These are phyloP conservation scores for Polymyxa betae DNA, from an alignment of 208 protist species.

Conservation along the genomic window DNA sequence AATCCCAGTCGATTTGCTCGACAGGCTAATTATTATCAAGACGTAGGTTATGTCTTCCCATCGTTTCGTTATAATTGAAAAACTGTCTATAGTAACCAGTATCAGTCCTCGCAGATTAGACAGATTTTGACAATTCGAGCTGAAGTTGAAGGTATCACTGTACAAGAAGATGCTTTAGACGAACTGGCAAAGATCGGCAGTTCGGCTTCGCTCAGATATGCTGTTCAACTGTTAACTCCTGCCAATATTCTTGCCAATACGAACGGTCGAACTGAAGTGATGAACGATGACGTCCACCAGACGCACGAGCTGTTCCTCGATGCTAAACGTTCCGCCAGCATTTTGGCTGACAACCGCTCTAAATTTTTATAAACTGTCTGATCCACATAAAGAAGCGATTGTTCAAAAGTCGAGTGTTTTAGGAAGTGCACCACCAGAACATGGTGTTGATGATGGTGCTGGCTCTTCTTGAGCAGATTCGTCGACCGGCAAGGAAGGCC, in stretches of 20 bases:
- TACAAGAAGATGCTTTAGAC: conserved; percentile 90
- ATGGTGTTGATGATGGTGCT: neutral
- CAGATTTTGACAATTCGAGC: neutral
- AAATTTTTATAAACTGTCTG: no score
- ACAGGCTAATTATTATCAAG: conserved; percentile 98
- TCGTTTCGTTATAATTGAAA: neutral
- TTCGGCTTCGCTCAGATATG: conserved; percentile 97
- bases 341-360: conserved; percentile 71
- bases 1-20: conserved; percentile 96
- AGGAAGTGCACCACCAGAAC: neutral
- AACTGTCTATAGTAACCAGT: no score
- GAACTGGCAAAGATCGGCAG: conserved; percentile 91
- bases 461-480: neutral
- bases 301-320: conserved; percentile 98
- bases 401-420: neutral
- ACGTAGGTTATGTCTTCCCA: conserved; percentile 77
- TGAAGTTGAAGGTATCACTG: conserved; percentile 98
- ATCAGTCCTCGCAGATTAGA: neutral
- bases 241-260: conserved; percentile 85
- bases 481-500: neutral
- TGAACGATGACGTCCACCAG: conserved; percentile 90
- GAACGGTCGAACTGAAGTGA: conserved; percentile 80
- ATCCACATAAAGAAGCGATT: no score
- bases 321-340: conserved; percentile 83
- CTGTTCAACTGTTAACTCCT: conserved; percentile 98